Conservation (phyloP, 768 basidiomycete species). For the Lactarius deliciosus region DNA sequence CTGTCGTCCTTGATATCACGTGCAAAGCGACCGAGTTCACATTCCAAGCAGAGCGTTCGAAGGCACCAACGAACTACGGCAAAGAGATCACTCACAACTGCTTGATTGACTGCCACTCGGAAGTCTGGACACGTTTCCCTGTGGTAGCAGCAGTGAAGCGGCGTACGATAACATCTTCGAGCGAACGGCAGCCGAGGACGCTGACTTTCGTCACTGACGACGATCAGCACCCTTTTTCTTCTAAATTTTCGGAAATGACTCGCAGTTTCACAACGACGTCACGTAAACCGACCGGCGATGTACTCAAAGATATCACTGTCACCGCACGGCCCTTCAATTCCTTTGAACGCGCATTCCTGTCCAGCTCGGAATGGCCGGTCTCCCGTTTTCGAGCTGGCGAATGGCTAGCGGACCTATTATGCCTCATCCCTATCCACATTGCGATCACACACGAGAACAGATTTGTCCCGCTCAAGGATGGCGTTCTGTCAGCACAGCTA, state of each 20-base stretch:
- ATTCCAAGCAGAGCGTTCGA: conserved; percentile 46
- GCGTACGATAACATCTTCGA: conserved; percentile 19
- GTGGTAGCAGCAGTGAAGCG: conserved; percentile 20
- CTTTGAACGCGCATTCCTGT: conserved; percentile 30
- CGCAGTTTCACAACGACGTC: conserved; percentile 47
- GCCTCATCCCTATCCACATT: conserved; percentile 64
- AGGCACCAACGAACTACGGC: conserved; percentile 25
- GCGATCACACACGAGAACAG: conserved; percentile 59
- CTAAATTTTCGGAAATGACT: conserved; percentile 49
- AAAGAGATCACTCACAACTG: conserved; percentile 42
- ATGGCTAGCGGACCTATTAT: conserved; percentile 61
- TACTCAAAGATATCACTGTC: conserved; percentile 42
- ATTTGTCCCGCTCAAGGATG: conserved; percentile 62
- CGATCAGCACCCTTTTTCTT: conserved; percentile 38
- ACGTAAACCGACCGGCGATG: conserved; percentile 51
- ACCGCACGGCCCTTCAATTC: conserved; percentile 35
- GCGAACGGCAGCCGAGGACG: conserved; percentile 36
- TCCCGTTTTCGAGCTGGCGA: conserved; percentile 53
- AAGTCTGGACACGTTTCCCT: conserved; percentile 21
- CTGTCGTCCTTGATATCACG: conserved; percentile 51
- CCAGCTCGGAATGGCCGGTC: conserved; percentile 27
- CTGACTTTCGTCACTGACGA: conserved; percentile 48
- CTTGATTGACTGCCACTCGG: conserved; percentile 18
- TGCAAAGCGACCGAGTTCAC: conserved; percentile 56
- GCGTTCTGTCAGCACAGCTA: conserved; percentile 47